Base-by-base conservation (phyloP, 1,284 basidiomycete genomes). In the Rhizopogon parksii region DNA sequence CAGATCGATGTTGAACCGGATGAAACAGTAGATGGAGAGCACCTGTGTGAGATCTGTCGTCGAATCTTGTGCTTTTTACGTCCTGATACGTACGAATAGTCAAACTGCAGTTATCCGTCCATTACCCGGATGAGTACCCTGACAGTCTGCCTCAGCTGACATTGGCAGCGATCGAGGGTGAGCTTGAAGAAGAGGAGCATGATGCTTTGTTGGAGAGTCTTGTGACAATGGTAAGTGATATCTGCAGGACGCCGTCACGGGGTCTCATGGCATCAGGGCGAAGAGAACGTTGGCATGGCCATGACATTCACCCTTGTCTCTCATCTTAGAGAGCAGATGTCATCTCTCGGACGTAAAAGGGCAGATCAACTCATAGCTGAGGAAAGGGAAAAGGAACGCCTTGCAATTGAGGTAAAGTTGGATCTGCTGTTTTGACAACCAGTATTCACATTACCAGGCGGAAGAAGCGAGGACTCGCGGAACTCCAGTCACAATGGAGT, bases 221-320 rank as follows among this genome's bases (percentile, higher is more conserved):
- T 54, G 73, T 71, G 53, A 71, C 69, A 51, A 77, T 88, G 59
- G 91, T 91, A 68, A 57, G 83, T 74, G 40, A 19, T 7, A 12
- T 25, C 38, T 46, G 45, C 5, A n/a, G 39, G 40, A 42, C 25
- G 24, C 47, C 36, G 24, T 6, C 6, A 46, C n/a, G 21, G 17
- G 9, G 35, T 51, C 37, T 36, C 21, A 64, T 36, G 37, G 40
- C 19, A 19, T 2, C 57, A 94, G 91, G 94, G 88, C 25, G 81
- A 88, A 63, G 94, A 97, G 63, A 95, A 91, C 59, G 65, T 93
- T 21, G 94, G 94, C 36, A 95, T 97, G 87, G 93, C 95, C 2
- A 97, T 98, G 94, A 95, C 93, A 9, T 99, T 97, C 65, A 92
- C 95, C 0, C 76, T 99, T 5, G 88, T 93, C 3, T 87, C 91